A percentile compares a stretch with the other conserved stretches of the same genome.
Conservation (phyloP, 345 rosid species). For the Euclidium syriacum region DNA sequence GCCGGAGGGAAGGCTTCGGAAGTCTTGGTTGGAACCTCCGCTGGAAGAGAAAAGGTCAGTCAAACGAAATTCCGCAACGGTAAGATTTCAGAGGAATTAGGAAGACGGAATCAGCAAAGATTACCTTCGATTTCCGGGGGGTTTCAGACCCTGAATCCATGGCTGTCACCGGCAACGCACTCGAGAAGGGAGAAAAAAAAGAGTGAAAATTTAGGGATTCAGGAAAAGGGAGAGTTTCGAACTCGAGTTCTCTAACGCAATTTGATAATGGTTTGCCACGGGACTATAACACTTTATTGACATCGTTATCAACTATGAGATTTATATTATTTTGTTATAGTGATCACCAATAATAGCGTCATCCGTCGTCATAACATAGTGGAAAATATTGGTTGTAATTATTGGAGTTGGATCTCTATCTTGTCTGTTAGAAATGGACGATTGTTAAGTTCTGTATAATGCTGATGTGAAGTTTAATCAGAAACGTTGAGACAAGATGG, state of each 20-base stretch:
- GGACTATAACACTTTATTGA: neutral
- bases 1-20: conserved; percentile 1
- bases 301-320: neutral
- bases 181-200: neutral
- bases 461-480: too few species aligned
- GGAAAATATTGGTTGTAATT: too few species aligned
- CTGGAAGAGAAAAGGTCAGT: conserved; percentile 16
- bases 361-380: too few species aligned
- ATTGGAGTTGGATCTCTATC: too few species aligned
- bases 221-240: neutral
- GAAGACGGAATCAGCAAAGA: neutral
- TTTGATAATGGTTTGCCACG: neutral
- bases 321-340: too few species aligned
- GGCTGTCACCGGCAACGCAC: conserved; percentile 22
- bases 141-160: conserved; percentile 21
- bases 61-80: neutral
- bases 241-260: neutral
- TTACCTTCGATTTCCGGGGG: conserved; percentile 19
- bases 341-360: too few species aligned
- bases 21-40: conserved; percentile 21
- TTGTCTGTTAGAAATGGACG: too few species aligned
- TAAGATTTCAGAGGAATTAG: neutral
- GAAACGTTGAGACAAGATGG: too few species aligned
- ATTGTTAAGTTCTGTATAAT: too few species aligned
- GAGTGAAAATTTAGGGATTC: neutral